A percentile compares a stretch with the other conserved stretches of the same genome.
phyloP scores from a whole-genome alignment of 768 basidiomycete genomes.

The Amanita pseudoporphyria region DNA sequence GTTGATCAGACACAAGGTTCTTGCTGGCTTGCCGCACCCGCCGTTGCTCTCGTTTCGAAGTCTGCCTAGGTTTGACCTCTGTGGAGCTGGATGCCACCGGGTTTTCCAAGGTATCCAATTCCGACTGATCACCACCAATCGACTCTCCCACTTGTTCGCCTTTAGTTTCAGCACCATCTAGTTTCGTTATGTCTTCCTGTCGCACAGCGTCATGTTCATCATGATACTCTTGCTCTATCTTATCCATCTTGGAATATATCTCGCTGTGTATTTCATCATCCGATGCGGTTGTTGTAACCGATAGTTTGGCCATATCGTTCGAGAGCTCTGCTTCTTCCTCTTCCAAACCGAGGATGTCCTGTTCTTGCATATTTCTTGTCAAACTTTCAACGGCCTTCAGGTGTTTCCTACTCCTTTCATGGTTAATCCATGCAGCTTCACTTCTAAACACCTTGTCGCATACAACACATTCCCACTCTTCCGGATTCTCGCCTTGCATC shows the following conservation, averaged over 20 bases:
- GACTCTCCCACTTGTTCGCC: background rate
- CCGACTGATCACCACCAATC: background rate
- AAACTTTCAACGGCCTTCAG: slow-evolving; percentile 77
- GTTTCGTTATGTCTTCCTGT: background rate
- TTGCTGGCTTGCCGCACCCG: slow-evolving; percentile 73
- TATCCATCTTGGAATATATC: background rate
- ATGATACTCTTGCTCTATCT: background rate
- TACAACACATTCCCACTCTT: slow-evolving; percentile 94
- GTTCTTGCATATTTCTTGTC: slow-evolving; percentile 68
- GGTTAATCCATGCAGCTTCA: slow-evolving; percentile 93
- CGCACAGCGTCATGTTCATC: background rate
- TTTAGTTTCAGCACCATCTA: background rate
- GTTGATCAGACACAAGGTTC: slow-evolving; percentile 20
- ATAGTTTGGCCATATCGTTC: background rate
- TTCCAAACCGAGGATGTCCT: slow-evolving; percentile 51
- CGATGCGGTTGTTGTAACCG: no score
- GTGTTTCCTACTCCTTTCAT: slow-evolving; percentile 94
- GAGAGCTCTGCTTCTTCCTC: slow-evolving; percentile 15
- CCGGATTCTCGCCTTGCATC: slow-evolving; percentile 59
- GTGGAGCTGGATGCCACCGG: background rate
- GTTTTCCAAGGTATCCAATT: slow-evolving; percentile 6
- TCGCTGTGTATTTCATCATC: background rate
- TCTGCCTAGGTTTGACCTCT: slow-evolving; percentile 13
- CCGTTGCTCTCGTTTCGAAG: slow-evolving; percentile 75
- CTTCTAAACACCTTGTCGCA: slow-evolving; percentile 85